Evolutionary conservation across 345 rosid species (phyloP).

Genomic region (Melaleuca alternifolia): DNA sequence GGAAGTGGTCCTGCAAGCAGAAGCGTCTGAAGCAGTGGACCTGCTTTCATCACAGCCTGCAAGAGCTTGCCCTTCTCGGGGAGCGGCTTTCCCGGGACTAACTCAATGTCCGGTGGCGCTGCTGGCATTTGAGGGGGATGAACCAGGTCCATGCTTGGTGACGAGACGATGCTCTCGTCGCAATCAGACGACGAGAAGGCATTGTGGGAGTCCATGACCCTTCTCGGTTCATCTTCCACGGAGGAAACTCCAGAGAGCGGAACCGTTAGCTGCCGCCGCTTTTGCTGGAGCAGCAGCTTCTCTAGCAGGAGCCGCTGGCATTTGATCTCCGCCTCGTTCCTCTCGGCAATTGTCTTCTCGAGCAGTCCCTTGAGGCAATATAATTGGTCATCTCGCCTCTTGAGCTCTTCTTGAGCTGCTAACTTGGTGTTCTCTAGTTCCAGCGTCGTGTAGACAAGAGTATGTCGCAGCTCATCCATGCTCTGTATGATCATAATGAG

Average conservation of each 20-base stretch:
- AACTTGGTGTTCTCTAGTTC: slow-evolving; percentile 79
- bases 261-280: slow-evolving; percentile 26
- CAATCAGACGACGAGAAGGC: slow-evolving; percentile 84
- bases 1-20: slow-evolving; percentile 95
- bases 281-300: slow-evolving; percentile 40
- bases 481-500: slow-evolving; percentile 25
- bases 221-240: slow-evolving; percentile 7
- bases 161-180: slow-evolving; percentile 84
- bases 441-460: slow-evolving; percentile 49
- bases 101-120: slow-evolving; percentile 11
- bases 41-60: slow-evolving; percentile 94
- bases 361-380: slow-evolving; percentile 45
- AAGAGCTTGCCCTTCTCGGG: slow-evolving; percentile 97
- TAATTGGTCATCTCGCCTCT: slow-evolving; percentile 57
- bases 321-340: slow-evolving; percentile 60
- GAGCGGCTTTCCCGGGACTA: slow-evolving; percentile 54
- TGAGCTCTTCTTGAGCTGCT: slow-evolving; percentile 64
- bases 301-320: slow-evolving; percentile 47
- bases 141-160: slow-evolving; percentile 39
- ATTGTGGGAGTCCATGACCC: slow-evolving; percentile 32
- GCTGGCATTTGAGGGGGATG: slow-evolving; percentile 10
- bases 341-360: slow-evolving; percentile 43
- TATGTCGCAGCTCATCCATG: slow-evolving; percentile 59
- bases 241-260: slow-evolving; percentile 69
- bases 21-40: slow-evolving; percentile 88